These are phyloP conservation scores for Rauvolfia tetraphylla DNA, from an alignment of 257 asterid species.

Conservation along the genomic window DNA sequence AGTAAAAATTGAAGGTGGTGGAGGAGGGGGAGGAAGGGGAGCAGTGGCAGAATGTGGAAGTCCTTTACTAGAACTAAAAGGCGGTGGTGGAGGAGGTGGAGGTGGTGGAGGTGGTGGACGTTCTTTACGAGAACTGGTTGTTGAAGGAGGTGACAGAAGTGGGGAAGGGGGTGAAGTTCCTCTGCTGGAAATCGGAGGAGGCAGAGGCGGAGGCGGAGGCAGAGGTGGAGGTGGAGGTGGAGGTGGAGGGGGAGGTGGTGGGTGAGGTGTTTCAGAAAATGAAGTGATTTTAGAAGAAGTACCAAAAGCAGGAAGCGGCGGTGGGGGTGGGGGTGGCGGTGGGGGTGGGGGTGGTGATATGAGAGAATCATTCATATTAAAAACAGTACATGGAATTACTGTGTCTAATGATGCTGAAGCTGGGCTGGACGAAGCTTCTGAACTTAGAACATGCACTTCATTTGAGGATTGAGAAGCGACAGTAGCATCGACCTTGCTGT, in stretches of 20 bases:
- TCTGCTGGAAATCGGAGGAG: slow-evolving; percentile 16
- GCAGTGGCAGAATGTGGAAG: slow-evolving; percentile 10
- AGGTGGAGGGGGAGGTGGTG: slow-evolving; percentile 27
- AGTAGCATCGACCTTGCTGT: slow-evolving; percentile 35
- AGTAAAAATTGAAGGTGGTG: slow-evolving; percentile 12
- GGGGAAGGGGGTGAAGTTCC: slow-evolving; percentile 13
- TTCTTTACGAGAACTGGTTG: slow-evolving; percentile 21
- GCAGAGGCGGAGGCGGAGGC: slow-evolving; percentile 26
- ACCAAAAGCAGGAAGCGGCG: slow-evolving; percentile 10
- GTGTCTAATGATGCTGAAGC: slow-evolving; percentile 28
- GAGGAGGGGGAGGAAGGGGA: no score
- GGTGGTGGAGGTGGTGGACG: slow-evolving; percentile 26
- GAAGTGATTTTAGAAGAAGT: slow-evolving; percentile 16
- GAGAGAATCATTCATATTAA: slow-evolving; percentile 26
- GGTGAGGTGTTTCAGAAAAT: slow-evolving; percentile 19
- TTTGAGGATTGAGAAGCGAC: slow-evolving; percentile 31
- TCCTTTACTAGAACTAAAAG: not conserved
- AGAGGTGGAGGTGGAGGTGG: slow-evolving; percentile 22
- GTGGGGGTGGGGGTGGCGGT: slow-evolving; percentile 17
- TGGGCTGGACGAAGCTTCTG: slow-evolving; percentile 25
- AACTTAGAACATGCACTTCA: slow-evolving; percentile 26
- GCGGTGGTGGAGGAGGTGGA: slow-evolving; percentile 26
- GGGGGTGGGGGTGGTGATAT: slow-evolving; percentile 18
- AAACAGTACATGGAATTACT: slow-evolving; percentile 21
- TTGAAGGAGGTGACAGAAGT: not conserved